phyloP scores from a whole-genome alignment of 2,329 filamentous ascomycete genomes.

The Escovopsis sp. region DNA sequence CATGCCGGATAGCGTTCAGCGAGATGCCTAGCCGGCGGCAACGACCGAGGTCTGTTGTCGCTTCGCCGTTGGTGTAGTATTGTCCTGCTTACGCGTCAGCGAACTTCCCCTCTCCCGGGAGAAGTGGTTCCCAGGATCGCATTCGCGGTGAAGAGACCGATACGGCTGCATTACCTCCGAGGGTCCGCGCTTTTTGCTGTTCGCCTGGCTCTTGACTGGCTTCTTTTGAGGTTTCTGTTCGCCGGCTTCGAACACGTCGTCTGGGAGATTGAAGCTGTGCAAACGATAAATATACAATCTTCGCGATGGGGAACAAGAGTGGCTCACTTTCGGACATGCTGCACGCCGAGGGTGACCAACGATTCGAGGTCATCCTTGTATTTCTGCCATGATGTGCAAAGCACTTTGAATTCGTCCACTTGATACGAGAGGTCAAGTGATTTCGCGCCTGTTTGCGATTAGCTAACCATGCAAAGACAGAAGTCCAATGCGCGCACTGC shows the following conservation, averaged over 20 bases:
- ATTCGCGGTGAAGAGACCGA: slow-evolving; percentile 6
- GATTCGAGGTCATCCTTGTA: slow-evolving; percentile 58
- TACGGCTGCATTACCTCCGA: slow-evolving; percentile 26
- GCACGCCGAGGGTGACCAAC: slow-evolving; percentile 52
- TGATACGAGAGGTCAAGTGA: slow-evolving; percentile 66
- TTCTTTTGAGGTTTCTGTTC: slow-evolving; percentile 58
- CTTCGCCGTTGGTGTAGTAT: slow-evolving; percentile 23
- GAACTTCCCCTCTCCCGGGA: slow-evolving; percentile 4
- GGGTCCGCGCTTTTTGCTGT: slow-evolving; percentile 34
- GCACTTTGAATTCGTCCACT: slow-evolving; percentile 74
- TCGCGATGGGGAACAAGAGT: not conserved
- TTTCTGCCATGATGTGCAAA: slow-evolving; percentile 60
- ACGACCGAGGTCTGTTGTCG: slow-evolving; percentile 27
- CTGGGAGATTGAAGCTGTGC: slow-evolving; percentile 69
- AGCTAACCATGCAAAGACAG: slow-evolving; percentile 8
- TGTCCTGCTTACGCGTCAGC: slow-evolving; percentile 21
- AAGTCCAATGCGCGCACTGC: too few relatives aligned
- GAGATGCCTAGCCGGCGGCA: slow-evolving; percentile 20
- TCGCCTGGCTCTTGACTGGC: slow-evolving; percentile 25
- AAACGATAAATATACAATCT: slow-evolving; percentile 6
- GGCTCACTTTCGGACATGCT: slow-evolving; percentile 73
- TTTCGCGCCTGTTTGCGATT: slow-evolving; percentile 41
- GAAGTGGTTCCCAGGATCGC: not conserved
- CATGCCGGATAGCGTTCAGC: not conserved
- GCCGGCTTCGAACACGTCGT: slow-evolving; percentile 73